Base-by-base conservation (phyloP, 768 basidiomycete genomes). In the Leccinum ochraceum region DNA sequence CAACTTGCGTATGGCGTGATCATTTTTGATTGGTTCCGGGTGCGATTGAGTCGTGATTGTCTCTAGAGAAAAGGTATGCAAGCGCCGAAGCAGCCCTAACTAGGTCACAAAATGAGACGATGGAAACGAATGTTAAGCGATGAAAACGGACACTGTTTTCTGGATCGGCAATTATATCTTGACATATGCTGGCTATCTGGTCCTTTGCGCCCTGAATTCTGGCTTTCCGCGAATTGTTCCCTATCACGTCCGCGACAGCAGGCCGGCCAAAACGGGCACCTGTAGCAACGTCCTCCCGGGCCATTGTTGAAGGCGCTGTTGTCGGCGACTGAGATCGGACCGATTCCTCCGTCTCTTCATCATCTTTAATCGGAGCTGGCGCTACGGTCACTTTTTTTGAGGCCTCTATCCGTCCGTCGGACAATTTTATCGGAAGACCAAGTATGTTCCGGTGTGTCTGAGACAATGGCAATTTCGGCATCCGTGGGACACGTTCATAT, bases 151-250 rank as follows among this genome's bases (percentile, higher is more conserved):
- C 95, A 61, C 88, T 92, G 69, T 94, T 94, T 77, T 99, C 97
- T 26, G 96, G 96, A 63, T 98, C 96, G 24, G 90, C 84, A 53
- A 97, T 78, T 57, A 98, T 92, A 67, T 98, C 96, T 69, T 97
- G 94, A 71, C 95, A 97, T 34, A 98, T 86, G 30, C 83, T 80
- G 1, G 95, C 97, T 63, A 98, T 92, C 76, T 98, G 95, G 70
- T 97, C 94, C 67, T 96, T 94, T 14, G 95, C 95, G 46, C 80
- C 79, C 65, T 86, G 86, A 64, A 97, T 78, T 56, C 88, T 81
- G 54, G 78, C 80, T 64, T 81, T 83, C 61, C 88, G 83, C 24
- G 90, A 88, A 66, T 80, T 81, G 61, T 83, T 88, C 46, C 78
- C 75, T 42, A 96, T 77, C 50, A 95, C 80, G 63, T 89, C 87